Evolutionary conservation across 2,329 filamentous ascomycete genomes (phyloP).

Genomic region (Trichophyton simii): DNA sequence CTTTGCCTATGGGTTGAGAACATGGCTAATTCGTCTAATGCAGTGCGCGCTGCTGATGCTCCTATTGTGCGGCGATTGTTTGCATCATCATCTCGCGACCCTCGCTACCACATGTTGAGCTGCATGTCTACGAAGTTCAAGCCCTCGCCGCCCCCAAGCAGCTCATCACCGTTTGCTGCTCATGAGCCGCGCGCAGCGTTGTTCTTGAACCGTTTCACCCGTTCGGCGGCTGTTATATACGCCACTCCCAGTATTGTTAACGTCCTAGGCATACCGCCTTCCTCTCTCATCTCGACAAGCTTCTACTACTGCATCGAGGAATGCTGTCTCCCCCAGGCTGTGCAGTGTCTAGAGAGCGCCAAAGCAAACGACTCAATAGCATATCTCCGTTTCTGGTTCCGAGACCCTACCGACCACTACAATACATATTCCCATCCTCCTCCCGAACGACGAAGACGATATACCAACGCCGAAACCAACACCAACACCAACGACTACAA

Average conservation of each 20-base stretch:
- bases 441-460: not conserved
- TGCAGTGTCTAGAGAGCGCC: constrained; percentile 67
- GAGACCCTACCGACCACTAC: constrained; percentile 20
- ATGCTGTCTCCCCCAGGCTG: constrained; percentile 62
- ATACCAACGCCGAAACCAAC: not conserved
- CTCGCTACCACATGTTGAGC: constrained; percentile 79
- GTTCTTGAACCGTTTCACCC: constrained; percentile 75
- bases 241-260: constrained; percentile 62
- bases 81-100: constrained; percentile 60
- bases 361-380: constrained; percentile 87
- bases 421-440: not conserved
- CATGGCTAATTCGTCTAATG: not conserved
- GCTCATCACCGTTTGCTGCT: constrained; percentile 31
- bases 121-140: constrained; percentile 68
- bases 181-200: constrained; percentile 73
- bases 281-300: constrained; percentile 59
- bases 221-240: constrained; percentile 74
- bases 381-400: constrained; percentile 74
- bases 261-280: constrained; percentile 61
- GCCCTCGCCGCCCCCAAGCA: constrained; percentile 32
- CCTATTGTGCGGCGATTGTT: constrained; percentile 69
- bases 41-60: constrained; percentile 65
- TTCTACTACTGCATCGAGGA: constrained; percentile 81
- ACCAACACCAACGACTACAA: not conserved
- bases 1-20: not conserved